Conservation (phyloP, 345 rosid species). For the Salix brachista region DNA sequence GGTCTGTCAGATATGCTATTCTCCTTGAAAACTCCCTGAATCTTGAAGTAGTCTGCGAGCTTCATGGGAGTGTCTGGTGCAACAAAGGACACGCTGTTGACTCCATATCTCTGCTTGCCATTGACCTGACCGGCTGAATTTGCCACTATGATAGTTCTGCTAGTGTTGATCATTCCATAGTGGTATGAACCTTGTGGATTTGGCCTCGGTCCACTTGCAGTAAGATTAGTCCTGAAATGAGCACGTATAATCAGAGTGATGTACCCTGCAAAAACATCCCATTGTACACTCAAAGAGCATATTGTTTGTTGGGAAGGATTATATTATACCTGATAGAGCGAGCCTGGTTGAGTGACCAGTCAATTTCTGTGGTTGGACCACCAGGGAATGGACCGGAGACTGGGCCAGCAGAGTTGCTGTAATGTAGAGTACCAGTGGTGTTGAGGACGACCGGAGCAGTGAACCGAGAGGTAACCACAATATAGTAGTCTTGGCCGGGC, state of each 20-base stretch:
- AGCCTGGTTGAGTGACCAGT: slow-evolving; percentile 75
- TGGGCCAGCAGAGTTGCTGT: slow-evolving; percentile 60
- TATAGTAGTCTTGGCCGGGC: slow-evolving; percentile 68
- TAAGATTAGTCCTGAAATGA: slow-evolving; percentile 68
- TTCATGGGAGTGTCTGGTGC: slow-evolving; percentile 81
- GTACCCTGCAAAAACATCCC: too few species aligned
- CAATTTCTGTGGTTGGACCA: slow-evolving; percentile 58
- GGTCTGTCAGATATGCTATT: slow-evolving; percentile 70
- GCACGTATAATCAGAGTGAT: neutral
- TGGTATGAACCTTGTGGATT: slow-evolving; percentile 99
- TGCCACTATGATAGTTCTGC: slow-evolving; percentile 61
- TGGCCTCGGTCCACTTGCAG: slow-evolving; percentile 95
- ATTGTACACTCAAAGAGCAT: neutral
- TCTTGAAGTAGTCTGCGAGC: slow-evolving; percentile 83
- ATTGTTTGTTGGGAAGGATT: neutral
- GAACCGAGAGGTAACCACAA: slow-evolving; percentile 73
- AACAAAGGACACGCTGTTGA: slow-evolving; percentile 70
- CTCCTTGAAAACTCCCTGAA: slow-evolving; percentile 73
- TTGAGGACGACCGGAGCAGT: slow-evolving; percentile 63
- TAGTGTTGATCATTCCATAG: slow-evolving; percentile 75
- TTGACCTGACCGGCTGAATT: slow-evolving; percentile 74
- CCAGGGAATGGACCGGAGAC: slow-evolving; percentile 78
- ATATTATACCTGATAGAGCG: slow-evolving; percentile 64
- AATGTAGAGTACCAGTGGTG: slow-evolving; percentile 76
- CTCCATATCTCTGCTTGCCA: slow-evolving; percentile 80